Conservation (phyloP, 257 asterid species). For the Solanum pinnatisectum region DNA sequence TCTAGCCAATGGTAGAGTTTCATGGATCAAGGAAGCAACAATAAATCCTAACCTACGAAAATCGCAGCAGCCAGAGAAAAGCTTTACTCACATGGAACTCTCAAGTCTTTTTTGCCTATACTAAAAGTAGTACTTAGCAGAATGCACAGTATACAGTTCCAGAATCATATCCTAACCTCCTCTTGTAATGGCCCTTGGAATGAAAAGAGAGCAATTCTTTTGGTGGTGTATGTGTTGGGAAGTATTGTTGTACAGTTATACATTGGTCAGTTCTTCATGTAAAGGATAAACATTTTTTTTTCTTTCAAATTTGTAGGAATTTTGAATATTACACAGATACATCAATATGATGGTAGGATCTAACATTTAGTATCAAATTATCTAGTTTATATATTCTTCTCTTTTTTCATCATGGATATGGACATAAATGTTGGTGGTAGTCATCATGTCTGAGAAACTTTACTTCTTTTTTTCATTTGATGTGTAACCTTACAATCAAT, state of each 20-base stretch:
- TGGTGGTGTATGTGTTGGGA: constrained; percentile 14
- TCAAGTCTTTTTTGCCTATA: not conserved
- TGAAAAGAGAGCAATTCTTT: not conserved
- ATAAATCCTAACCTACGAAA: not conserved
- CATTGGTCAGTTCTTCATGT: constrained; percentile 5
- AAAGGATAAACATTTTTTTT: constrained; percentile 7
- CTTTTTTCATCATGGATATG: not conserved
- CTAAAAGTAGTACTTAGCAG: not conserved
- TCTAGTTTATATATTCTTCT: not conserved
- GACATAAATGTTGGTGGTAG: not conserved
- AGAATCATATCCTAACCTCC: not conserved
- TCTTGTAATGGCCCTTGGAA: not conserved
- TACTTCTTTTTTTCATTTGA: not conserved
- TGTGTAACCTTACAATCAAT: not conserved
- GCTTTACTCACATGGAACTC: not conserved
- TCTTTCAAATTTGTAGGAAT: constrained; percentile 10
- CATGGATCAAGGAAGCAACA: not conserved
- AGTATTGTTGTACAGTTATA: constrained; percentile 28
- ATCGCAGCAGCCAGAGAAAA: not conserved
- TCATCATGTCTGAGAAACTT: not conserved
- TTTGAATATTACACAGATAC: not conserved
- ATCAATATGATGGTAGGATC: not conserved
- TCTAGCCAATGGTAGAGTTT: not conserved
- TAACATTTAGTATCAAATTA: not conserved
- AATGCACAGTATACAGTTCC: not conserved